Base-by-base conservation (phyloP, 768 basidiomycete genomes). In the Pholiota molesta region DNA sequence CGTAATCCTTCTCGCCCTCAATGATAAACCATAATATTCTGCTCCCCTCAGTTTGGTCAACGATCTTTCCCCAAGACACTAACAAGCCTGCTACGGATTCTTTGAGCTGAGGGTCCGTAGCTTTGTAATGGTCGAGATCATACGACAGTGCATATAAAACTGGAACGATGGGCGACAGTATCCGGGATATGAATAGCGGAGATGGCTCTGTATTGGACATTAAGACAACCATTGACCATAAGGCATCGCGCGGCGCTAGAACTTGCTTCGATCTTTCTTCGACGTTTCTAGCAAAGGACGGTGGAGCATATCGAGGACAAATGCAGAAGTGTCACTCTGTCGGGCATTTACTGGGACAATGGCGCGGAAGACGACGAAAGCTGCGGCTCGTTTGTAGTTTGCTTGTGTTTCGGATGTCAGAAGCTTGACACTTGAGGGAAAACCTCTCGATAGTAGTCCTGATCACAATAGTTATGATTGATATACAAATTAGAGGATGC, bases 171-270 rank as follows among this genome's bases (percentile, higher is more conserved):
- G 92, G 91, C 1, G 89, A 87, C 9, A 95, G 71, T 7, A 94
- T 68, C 19, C 77, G 71, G 0, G 86, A 80, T 42, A 93, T 81
- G 44, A 93, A 79, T 2, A 75, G 72, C 0, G 93, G 90, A 3
- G 91, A 89, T 5, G 94, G 93, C 64, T 96, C 92, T 5, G 88
- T 85, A 65, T 95, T 91, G 5, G 87, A 81, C 2, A 92, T 74
- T 28, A 96, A 75, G 0, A 78, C 77, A 55, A 82, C 76, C 19
- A 94, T 72, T 5, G 74, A 79, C 6, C 77, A 74, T n/a, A 92
- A 71, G 2, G 85, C 79, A 14, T 72, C 72, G 19, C 74, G 71
- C 5, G 85, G 76, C 4, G 52, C 73, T 57, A 35, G 73, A 60
- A 2, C 61, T 11, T 37, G n/a, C 45, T 60, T 56, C 16, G 59